Conservation (phyloP, 2,329 filamentous ascomycete genomes). For the Epichloe coenophiala region DNA sequence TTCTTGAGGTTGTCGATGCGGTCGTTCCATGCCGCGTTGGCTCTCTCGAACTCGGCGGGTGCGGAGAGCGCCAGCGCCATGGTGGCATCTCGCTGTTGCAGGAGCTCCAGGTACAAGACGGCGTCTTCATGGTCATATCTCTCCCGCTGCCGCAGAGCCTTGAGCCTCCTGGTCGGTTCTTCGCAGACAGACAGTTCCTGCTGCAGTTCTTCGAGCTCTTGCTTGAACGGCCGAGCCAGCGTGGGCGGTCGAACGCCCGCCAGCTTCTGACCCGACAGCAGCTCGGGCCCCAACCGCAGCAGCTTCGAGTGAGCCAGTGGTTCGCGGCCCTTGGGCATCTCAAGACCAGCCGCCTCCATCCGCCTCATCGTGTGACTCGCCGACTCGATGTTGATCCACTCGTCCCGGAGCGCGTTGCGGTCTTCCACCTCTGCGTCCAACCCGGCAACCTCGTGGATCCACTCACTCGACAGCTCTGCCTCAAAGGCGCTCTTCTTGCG, state of each 20-base stretch:
- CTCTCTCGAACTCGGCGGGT: slow-evolving; percentile 14
- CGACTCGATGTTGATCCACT: slow-evolving; percentile 34
- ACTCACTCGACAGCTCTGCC: slow-evolving; percentile 46
- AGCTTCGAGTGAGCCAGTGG: slow-evolving; percentile 15
- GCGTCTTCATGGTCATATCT: slow-evolving; percentile 11
- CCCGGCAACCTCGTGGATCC: slow-evolving; percentile 44
- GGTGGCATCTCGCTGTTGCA: slow-evolving; percentile 19
- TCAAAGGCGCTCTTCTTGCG: slow-evolving; percentile 46
- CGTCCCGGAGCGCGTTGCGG: slow-evolving; percentile 28
- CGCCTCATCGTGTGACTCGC: slow-evolving; percentile 22
- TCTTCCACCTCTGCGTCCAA: slow-evolving; percentile 17
- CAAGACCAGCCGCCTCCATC: slow-evolving; percentile 32
- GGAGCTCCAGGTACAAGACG: slow-evolving; percentile 16
- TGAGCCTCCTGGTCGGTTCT: slow-evolving; percentile 10
- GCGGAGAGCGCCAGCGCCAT: slow-evolving; percentile 9
- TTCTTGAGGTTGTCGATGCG: slow-evolving; percentile 20
- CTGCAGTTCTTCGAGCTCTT: slow-evolving; percentile 28
- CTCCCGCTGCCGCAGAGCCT: slow-evolving; percentile 16
- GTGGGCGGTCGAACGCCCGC: slow-evolving; percentile 16
- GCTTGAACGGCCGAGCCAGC: slow-evolving; percentile 26
- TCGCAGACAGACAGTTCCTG: slow-evolving; percentile 10
- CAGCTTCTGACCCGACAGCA: slow-evolving; percentile 13
- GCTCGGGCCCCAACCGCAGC: slow-evolving; percentile 10
- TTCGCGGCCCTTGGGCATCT: slow-evolving; percentile 32
- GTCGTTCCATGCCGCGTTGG: slow-evolving; percentile 21